These are phyloP conservation scores for Aureoboletus auriporus DNA, from an alignment of 768 basidiomycete species.

Conservation along the genomic window DNA sequence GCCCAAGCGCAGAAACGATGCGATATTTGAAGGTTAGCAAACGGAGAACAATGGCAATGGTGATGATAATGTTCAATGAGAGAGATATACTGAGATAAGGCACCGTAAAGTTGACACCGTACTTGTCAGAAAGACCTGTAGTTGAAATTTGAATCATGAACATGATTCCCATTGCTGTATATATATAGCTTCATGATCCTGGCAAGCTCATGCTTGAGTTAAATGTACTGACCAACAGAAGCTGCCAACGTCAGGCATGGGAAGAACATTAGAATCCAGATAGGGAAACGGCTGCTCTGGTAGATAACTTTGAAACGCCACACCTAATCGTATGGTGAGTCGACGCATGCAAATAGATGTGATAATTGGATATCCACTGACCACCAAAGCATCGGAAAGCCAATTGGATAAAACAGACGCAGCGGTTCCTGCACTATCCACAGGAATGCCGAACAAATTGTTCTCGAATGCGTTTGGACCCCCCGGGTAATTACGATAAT, in stretches of 20 bases:
- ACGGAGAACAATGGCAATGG: conserved; percentile 29
- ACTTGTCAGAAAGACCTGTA: conserved; percentile 6
- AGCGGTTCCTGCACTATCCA: conserved; percentile 11
- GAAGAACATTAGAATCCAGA: conserved; percentile 7
- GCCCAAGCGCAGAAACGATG: conserved; percentile 16
- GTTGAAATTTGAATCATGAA: conserved; percentile 12
- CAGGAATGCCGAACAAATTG: conserved; percentile 18
- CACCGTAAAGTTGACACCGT: conserved; percentile 9
- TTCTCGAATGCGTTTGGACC: conserved; percentile 26
- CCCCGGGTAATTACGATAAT: conserved; percentile 19
- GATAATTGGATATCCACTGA: conserved; percentile 6
- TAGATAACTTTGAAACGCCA: too few relatives aligned
- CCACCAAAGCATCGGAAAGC: conserved; percentile 19
- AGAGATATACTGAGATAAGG: conserved; percentile 29
- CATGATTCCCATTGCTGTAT: conserved; percentile 4
- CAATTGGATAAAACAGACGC: conserved; percentile 9
- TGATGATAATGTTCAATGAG: conserved; percentile 30
- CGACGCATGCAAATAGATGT: too few relatives aligned
- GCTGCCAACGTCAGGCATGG: conserved; percentile 9
- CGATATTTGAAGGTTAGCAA: conserved; percentile 22
- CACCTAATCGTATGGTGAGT: too few relatives aligned
- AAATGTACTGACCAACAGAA: conserved; percentile 4
- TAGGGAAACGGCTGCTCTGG: not conserved
- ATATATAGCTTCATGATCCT: not conserved
- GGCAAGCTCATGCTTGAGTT: not conserved